Evolutionary conservation across 345 rosid genomes (phyloP), one percentile per base, ranked within the genome.

Genomic region (Rhizophora apiculata): DNA sequence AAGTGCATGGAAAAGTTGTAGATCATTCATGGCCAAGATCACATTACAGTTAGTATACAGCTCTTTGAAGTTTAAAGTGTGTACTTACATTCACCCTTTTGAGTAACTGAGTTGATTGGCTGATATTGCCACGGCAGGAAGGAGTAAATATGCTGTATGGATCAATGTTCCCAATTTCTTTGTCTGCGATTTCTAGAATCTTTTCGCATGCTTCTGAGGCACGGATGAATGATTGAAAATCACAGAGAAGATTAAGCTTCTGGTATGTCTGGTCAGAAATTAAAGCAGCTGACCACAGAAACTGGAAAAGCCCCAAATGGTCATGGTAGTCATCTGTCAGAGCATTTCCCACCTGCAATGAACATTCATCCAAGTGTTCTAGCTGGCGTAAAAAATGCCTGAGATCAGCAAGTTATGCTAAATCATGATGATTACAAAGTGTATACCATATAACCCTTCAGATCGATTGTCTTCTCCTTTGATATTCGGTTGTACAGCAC

Each of bases 71-170:
- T 27, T 55, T 6, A 29, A 60, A 73, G 55, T 13, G 34, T 59
- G 1, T 66, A 75, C 92, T 86, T 63, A 91, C 97, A 59, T 60
- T 89, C 83, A 81, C 86, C 75, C 79, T 85, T 68, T 80, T 88
- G 27, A 65, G 86, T 72, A 89, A 78, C 76, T 76, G 57, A 48
- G 52, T 84, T 36, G 93, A 68, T 80, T 78, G 89, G 74, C 92
- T 82, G 63, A 77, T 77, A 58, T 68, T 91, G 1, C 79, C 79
- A 21, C 82, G 34, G 85, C 97, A 91, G 8, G 92, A 58, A 3
- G 97, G 87, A 65, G 98, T 94, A 64, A 67, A 91, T 72, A 91
- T 88, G 78, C 98, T 94, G 76, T 94, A 94, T 4, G 85, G 97
- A 60, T 94, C 97, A 65, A 94, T 91, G 68, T 85, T 76, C 57